Evolutionary conservation across 306 rosid species (phyloP), one percentile per base, ranked within the genome.

Genomic region (Rosa lucieae): DNA sequence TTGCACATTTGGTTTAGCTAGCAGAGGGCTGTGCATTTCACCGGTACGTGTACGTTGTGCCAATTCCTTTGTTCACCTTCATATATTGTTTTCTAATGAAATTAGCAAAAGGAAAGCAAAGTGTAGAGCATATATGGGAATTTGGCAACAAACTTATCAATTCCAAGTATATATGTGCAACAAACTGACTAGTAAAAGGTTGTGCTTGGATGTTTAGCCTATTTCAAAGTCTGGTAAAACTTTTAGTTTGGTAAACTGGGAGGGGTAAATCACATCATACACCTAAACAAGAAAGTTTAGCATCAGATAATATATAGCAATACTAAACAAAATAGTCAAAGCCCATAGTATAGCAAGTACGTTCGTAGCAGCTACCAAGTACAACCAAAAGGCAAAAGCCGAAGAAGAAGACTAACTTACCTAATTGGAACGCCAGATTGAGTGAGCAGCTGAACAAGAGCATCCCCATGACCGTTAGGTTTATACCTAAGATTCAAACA

Each of bases 401-500:
- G 5, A 37, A 2, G 47, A 37, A 35, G 44, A 37, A 66, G 2
- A 37, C 8, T 67, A 21, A 61, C 52, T 39, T 40, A 74, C 77
- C 52, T 37, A 40, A 55, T 18, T 55, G 67, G 39, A 10, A 14
- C n/a, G 52, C 4, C 21, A 53, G 40, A 39, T 56, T 40, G 15
- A 43, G 32, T 12, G 52, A 46, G 55, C 71, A 18, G 70, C 29
- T 47, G 71, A 46, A 8, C 5, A 26, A 39, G 70, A 46, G 61
- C 59, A 44, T 12, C 53, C 74, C 61, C 59, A 62, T 29, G 94
- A 90, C 94, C 72, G 88, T 78, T 87, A 83, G 92, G 94, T 87
- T 81, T 79, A 53, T 70, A 85, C 85, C 88, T 69, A 81, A 40
- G 80, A 78, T 83, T 84, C 80, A 67, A 67, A 74, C 75, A n/a